Base-by-base conservation (phyloP, 2,329 filamentous ascomycete species). In the Albifimbria verrucaria region DNA sequence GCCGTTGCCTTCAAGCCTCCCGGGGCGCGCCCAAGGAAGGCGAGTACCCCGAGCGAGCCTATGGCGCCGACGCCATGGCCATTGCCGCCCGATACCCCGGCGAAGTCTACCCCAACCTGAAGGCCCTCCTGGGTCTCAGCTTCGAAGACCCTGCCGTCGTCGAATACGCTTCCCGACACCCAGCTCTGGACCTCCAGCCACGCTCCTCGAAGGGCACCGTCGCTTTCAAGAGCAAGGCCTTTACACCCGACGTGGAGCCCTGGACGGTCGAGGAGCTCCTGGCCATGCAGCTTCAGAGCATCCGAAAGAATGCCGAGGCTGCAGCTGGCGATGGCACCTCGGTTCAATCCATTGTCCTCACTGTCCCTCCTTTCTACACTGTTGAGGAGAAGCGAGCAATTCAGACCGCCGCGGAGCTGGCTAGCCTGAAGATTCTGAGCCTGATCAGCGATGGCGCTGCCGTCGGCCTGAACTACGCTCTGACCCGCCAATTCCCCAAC, bases 391-490 rank as follows among this genome's bases (percentile, higher is more conserved):
- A 89, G 79, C 85, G 90, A 59, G 91, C 93, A 45, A 78, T 97
- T 7, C 83, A 90, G 67, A 76, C 91, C 62, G 92, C 94, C 10
- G 92, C 92, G 12, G 86, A 94, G 52, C 77, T 99, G 65, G 92
- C 94, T 9, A 93, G 92, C 15, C 77, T 99, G 61, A 91, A 90
- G 64, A 86, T 97, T 12, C 81, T 97, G 60, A 86, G 87, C 51
- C 77, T 97, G 54, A 81, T 99, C 59, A 94, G 88, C 59, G 94
- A 99, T 67, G 92, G 92, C 17, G 74, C 97, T 56, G 92, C 94
- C 26, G 93, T 99, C 53, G 94, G 92, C 23, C 75, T 99, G 61
- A 95, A 99, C 74, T 99, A 97, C 71, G 94, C 94, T 43, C 97
- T 92, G 24, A 89, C 84, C 65, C 85, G 94, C 64, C 91, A 89